These are phyloP conservation scores for Epichloe gansuensis DNA, from an alignment of 2,329 filamentous ascomycete species.

Conservation along the genomic window DNA sequence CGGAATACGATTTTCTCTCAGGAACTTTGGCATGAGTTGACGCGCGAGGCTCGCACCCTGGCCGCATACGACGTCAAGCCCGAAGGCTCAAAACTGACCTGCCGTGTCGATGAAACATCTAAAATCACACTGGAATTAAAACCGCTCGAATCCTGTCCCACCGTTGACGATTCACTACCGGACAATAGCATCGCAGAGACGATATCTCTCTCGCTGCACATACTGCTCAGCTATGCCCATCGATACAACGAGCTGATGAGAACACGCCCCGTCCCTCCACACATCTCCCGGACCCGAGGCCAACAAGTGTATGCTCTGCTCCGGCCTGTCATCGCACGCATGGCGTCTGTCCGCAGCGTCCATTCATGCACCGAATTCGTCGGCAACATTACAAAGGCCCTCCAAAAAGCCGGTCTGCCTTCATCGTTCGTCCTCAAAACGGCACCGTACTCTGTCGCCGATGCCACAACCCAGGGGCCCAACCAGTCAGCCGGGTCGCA, in stretches of 20 bases:
- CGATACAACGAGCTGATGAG: slow-evolving; percentile 59
- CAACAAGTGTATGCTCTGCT: slow-evolving; percentile 36
- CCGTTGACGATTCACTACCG: slow-evolving; percentile 19
- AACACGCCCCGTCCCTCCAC: slow-evolving; percentile 39
- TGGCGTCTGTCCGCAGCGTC: slow-evolving; percentile 30
- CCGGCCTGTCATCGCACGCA: slow-evolving; percentile 37
- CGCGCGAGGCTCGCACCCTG: slow-evolving; percentile 64
- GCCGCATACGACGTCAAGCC: slow-evolving; percentile 57
- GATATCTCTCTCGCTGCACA: slow-evolving; percentile 53
- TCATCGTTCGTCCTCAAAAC: slow-evolving; percentile 31
- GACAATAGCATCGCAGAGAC: slow-evolving; percentile 47
- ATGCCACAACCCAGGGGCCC: slow-evolving; percentile 16
- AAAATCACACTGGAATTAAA: slow-evolving; percentile 55
- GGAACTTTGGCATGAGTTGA: slow-evolving; percentile 84
- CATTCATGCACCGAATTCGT: slow-evolving; percentile 28
- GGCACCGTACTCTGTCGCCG: slow-evolving; percentile 18
- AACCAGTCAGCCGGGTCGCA: slow-evolving; percentile 30
- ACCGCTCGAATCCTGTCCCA: slow-evolving; percentile 33
- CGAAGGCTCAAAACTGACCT: slow-evolving; percentile 43
- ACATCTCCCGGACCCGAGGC: slow-evolving; percentile 24
- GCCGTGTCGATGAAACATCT: slow-evolving; percentile 38
- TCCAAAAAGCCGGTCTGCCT: slow-evolving; percentile 33
- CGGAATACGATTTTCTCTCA: slow-evolving; percentile 70
- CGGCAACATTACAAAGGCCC: slow-evolving; percentile 27
- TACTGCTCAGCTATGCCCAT: slow-evolving; percentile 70